phyloP scores from a whole-genome alignment of 140 eudicot species.

The Stevia rebaudiana region DNA sequence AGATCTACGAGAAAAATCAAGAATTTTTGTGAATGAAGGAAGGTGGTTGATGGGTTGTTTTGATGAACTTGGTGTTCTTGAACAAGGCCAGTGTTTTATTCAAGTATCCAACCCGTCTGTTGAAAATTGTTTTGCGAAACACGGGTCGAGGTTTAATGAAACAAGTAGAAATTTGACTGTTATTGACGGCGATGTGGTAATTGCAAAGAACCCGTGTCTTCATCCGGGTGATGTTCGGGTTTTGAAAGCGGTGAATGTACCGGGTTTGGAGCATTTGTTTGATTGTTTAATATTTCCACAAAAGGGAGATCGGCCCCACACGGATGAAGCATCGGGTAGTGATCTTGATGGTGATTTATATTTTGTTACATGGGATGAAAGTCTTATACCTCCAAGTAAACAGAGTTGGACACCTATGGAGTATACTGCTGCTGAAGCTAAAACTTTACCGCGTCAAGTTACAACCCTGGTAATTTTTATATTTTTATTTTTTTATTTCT shows the following conservation, averaged over 20 bases:
- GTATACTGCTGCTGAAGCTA: conserved; percentile 53
- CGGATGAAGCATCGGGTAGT: conserved; percentile 90
- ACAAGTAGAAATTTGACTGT: conserved; percentile 38
- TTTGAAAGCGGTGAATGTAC: conserved; percentile 72
- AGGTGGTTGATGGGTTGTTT: conserved; percentile 97
- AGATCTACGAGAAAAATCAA: conserved; percentile 67
- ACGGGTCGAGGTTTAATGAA: conserved; percentile 62
- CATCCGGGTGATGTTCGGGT: conserved; percentile 85
- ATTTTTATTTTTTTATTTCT: not conserved
- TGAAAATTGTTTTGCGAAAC: conserved; percentile 62
- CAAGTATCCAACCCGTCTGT: conserved; percentile 70
- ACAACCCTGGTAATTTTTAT: conserved; percentile 47
- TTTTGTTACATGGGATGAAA: conserved; percentile 82
- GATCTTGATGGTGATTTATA: conserved; percentile 82
- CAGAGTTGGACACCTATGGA: conserved; percentile 84
- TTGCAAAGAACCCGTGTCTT: conserved; percentile 88
- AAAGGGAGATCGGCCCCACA: conserved; percentile 86
- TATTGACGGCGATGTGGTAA: conserved; percentile 65
- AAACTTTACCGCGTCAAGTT: conserved; percentile 44
- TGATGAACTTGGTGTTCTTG: conserved; percentile 67
- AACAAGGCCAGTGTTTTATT: conserved; percentile 79
- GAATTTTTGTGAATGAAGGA: conserved; percentile 80
- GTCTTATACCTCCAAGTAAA: conserved; percentile 78
- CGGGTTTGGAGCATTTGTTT: conserved; percentile 57
- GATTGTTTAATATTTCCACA: conserved; percentile 90